phyloP scores from a whole-genome alignment of 768 basidiomycete species.

The Xerocomellus chrysenteron region DNA sequence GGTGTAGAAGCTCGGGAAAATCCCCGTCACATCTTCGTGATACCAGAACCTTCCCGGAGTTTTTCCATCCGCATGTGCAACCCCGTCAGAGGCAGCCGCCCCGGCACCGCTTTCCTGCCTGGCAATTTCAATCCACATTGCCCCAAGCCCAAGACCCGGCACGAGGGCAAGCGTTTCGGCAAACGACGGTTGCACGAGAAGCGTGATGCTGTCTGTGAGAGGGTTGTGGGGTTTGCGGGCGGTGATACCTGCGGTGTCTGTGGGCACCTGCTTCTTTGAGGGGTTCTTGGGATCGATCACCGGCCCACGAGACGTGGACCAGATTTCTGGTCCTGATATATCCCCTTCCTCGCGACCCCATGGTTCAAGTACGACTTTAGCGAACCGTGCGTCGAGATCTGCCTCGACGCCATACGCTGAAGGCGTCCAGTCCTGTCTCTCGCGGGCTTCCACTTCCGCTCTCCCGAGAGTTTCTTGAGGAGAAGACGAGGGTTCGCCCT shows the following conservation, averaged over 20 bases:
- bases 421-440: constrained; percentile 11
- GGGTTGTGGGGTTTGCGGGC: constrained; percentile 46
- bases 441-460: constrained; percentile 7
- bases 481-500: not conserved
- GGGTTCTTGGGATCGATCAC: constrained; percentile 27
- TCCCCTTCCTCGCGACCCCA: constrained; percentile 48
- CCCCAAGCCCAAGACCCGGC: constrained; percentile 60
- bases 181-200: constrained; percentile 50
- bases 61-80: constrained; percentile 3
- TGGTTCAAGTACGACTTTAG: constrained; percentile 52
- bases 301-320: constrained; percentile 37
- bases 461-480: not conserved
- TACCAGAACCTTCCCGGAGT: constrained; percentile 49
- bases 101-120: constrained; percentile 30
- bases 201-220: constrained; percentile 54
- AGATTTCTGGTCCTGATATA: constrained; percentile 37
- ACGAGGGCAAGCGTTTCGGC: constrained; percentile 39
- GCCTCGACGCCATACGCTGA: constrained; percentile 40
- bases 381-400: constrained; percentile 46
- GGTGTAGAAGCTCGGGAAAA: constrained; percentile 54
- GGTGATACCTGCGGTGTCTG: not conserved
- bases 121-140: constrained; percentile 68
- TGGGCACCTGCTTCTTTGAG: constrained; percentile 7
- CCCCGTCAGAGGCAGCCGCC: not conserved
- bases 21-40: constrained; percentile 52